A percentile compares a stretch with the other conserved stretches of the same genome.
phyloP scores from a whole-genome alignment of 1,139 yeast species.

The Lodderomyces jiufengensis region DNA sequence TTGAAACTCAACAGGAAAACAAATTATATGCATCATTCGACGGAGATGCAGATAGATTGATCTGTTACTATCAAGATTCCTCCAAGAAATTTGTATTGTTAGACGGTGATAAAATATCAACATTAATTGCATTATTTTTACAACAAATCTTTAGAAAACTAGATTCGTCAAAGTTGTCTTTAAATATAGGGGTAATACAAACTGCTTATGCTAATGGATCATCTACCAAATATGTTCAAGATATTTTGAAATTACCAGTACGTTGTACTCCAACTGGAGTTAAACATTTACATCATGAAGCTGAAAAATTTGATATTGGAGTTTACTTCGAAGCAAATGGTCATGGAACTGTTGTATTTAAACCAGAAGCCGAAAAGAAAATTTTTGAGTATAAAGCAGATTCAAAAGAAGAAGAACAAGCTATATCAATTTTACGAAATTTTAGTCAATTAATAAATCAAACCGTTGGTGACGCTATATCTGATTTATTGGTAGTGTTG shows the following conservation, averaged over 20 bases:
- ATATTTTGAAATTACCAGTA: slow-evolving; percentile 69
- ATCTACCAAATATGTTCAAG: slow-evolving; percentile 68
- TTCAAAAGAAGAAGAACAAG: slow-evolving; percentile 28
- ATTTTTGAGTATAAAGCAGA: slow-evolving; percentile 24
- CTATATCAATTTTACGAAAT: slow-evolving; percentile 51
- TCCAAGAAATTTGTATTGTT: slow-evolving; percentile 56
- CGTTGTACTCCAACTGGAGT: slow-evolving; percentile 95
- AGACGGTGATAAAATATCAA: slow-evolving; percentile 94
- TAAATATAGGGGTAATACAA: slow-evolving; percentile 82
- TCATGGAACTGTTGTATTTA: slow-evolving; percentile 94
- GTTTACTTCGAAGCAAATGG: slow-evolving; percentile 98
- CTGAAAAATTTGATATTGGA: slow-evolving; percentile 81
- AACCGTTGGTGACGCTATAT: slow-evolving; percentile 95
- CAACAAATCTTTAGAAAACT: slow-evolving; percentile 45
- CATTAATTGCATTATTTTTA: slow-evolving; percentile 72
- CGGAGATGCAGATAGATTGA: slow-evolving; percentile 96
- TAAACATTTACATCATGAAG: slow-evolving; percentile 89
- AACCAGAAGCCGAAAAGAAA: slow-evolving; percentile 48
- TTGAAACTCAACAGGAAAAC: slow-evolving; percentile 38
- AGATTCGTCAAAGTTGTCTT: slow-evolving; percentile 31
- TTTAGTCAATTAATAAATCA: slow-evolving; percentile 80
- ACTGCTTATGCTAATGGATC: slow-evolving; percentile 98
- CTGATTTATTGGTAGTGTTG: slow-evolving; percentile 78
- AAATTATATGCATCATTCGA: slow-evolving; percentile 80
- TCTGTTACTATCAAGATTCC: slow-evolving; percentile 66